These are phyloP conservation scores for Peronosclerospora sorghi DNA, from an alignment of 352 stramenopile genomes.

Conservation along the genomic window DNA sequence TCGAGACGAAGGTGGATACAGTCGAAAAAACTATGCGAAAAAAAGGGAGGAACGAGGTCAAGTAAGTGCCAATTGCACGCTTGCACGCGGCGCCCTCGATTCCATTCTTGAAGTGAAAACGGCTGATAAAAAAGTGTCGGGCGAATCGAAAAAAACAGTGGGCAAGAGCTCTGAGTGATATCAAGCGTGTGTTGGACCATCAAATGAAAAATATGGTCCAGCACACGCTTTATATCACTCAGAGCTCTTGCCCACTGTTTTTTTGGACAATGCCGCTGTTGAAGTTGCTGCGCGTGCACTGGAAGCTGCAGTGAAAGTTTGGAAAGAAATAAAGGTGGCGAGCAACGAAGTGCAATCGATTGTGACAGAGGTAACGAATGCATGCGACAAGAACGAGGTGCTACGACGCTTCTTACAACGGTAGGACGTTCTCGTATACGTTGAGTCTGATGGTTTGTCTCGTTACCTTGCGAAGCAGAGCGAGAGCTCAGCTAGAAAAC, in stretches of 20 bases:
- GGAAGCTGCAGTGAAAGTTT: slow-evolving; percentile 3
- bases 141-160: slow-evolving; percentile 4
- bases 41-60: neutral
- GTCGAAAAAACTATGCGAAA: neutral
- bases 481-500: slow-evolving; percentile 9
- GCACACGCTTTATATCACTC: too few species aligned
- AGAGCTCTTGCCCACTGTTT: neutral
- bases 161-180: slow-evolving; percentile 2
- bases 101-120: slow-evolving; percentile 3
- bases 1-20: neutral
- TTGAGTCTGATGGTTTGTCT: neutral
- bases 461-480: neutral
- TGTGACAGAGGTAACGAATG: slow-evolving; percentile 6
- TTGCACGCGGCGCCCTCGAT: slow-evolving; percentile 8
- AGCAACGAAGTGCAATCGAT: slow-evolving; percentile 9
- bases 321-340: slow-evolving; percentile 8
- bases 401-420: slow-evolving; percentile 12
- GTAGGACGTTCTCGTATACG: neutral
- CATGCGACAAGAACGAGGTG: slow-evolving; percentile 18
- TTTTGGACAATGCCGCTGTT: slow-evolving; percentile 7
- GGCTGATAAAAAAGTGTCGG: slow-evolving; percentile 4
- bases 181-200: slow-evolving; percentile 11
- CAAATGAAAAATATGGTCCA: slow-evolving; percentile 2
- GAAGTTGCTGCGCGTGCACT: slow-evolving; percentile 12
- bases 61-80: slow-evolving; percentile 1